Evolutionary conservation across 2,329 filamentous ascomycete species (phyloP), one percentile per base, ranked within the genome.

Genomic region (Microsporum audouinii): DNA sequence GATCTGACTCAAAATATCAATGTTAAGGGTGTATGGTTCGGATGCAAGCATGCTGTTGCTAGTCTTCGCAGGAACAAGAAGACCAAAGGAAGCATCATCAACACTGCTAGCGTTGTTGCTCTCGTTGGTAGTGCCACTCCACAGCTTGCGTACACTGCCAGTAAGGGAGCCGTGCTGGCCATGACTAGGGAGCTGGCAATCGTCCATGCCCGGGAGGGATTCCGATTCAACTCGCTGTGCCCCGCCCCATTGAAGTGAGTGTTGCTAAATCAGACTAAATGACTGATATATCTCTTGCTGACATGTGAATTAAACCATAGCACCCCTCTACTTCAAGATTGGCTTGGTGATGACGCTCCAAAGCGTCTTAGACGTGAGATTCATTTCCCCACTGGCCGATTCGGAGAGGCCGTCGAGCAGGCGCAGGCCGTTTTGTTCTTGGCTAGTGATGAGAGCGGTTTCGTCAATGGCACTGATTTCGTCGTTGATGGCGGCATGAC

Each of bases 1-100:
- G 90, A 96, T 70, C 78, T 95, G 66, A 96, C 91, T 3, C 90
- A 95, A 64, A 86, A 84, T 73, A 95, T 96, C 80, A 96, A 96
- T 75, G 91, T 96, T 75, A 96, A 96, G 83, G 91, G 91, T 49
- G 91, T 96, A n/a, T 96, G 91, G 91, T 96, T 84, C 73, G 91
- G 91, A 63, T 87, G 85, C 82, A 96, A 96, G 81, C 89, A 96
- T 74, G 90, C 91, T 5, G 86, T 96, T 33, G 79, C 92, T 58
- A 84, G 88, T 51, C 81, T 96, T 68, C 87, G 91, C 66, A 85
- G 84, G 68, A 81, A 95, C 79, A 82, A 83, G 60, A 96, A 96
- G 84, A 83, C 79, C 51, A 84, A 82, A 68, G 89, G 84, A 58
- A 90, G 86, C 75, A 85, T 96, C 75, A 91, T 96, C 82, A 96